Base-by-base conservation (phyloP, 306 rosid species). In the Erythrophleum fordii region DNA sequence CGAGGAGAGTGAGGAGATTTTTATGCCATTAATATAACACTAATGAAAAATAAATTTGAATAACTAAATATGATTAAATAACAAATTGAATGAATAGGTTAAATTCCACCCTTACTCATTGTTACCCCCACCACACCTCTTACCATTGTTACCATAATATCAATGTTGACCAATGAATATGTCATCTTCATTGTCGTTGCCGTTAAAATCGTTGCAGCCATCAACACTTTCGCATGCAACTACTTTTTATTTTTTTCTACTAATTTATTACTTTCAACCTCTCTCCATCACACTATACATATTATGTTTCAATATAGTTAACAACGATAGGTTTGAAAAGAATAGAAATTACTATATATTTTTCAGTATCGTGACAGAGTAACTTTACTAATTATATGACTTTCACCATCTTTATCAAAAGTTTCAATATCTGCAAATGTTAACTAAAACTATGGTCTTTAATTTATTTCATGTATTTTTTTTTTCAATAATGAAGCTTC, bases 171-270 rank as follows among this genome's bases (percentile, higher is more conserved):
- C 37, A 51, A 73, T 60, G 51, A 26, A 58, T 11, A 0, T 52
- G 83, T 73, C 76, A n/a, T n/a, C n/a, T n/a, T n/a, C n/a, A 34
- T 44, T 55, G 14, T 72, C 66, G 12, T 17, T 76, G 72, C 72
- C 73, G 55, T 45, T 75, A 55, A 67, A 55, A 29, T 11, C 7
- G 60, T 45, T 65, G 29, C 59, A 49, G 65, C 69, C 39, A 14
- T 81, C 75, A 53, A 39, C 74, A 31, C 68, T 69, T 69, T 20
- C 58, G 73, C 65, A 61, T 26, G 34, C 31, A 58, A 58, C 61
- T 22, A 55, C 75, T 65, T 68, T 69, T 69, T 71, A n/a, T n/a
- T 48, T 46, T 46, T 41, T 1, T 45, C 20, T 34, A 53, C 8
- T 48, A 41, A 45, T 77, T 59, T 65, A 31, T 70, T 18, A 31